These are phyloP conservation scores for Amyloporia xantha DNA, from an alignment of 768 basidiomycete genomes.

Conservation along the genomic window DNA sequence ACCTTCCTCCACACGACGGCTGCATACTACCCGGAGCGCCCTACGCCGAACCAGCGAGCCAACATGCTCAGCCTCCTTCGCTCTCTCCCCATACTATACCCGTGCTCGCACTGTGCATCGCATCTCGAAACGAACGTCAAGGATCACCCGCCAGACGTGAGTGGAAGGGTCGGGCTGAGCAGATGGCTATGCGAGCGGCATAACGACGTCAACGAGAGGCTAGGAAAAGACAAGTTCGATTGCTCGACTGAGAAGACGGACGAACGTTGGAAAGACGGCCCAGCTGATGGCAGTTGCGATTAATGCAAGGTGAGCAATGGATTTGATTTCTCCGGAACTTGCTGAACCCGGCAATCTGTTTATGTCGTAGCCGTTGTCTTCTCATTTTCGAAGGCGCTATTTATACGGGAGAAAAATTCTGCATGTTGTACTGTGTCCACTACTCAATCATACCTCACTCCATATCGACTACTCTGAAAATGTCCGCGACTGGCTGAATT, in stretches of 20 bases:
- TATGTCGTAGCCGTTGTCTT: no score
- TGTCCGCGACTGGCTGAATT: no score
- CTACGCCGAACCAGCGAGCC: conserved; percentile 65
- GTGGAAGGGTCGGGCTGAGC: conserved; percentile 58
- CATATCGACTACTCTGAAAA: no score
- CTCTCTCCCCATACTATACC: conserved; percentile 79
- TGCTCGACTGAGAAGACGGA: conserved; percentile 61
- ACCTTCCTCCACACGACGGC: conserved; percentile 94
- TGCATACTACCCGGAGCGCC: conserved; percentile 87
- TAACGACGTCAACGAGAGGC: conserved; percentile 83
- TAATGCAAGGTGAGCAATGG: neutral
- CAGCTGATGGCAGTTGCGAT: conserved; percentile 77
- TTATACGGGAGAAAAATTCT: no score
- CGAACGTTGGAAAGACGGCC: conserved; percentile 91
- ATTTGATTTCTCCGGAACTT: no score
- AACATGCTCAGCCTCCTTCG: conserved; percentile 80
- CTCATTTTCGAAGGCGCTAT: no score
- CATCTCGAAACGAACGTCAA: conserved; percentile 74
- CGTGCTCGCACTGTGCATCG: conserved; percentile 80
- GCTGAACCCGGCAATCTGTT: no score
- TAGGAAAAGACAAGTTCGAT: conserved; percentile 81
- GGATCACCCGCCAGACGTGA: conserved; percentile 70
- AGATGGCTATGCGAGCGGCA: conserved; percentile 89
- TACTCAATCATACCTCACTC: no score
- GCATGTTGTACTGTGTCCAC: no score